Evolutionary conservation across 2,329 filamentous ascomycete genomes (phyloP).

Genomic region (Davidsoniella virescens): DNA sequence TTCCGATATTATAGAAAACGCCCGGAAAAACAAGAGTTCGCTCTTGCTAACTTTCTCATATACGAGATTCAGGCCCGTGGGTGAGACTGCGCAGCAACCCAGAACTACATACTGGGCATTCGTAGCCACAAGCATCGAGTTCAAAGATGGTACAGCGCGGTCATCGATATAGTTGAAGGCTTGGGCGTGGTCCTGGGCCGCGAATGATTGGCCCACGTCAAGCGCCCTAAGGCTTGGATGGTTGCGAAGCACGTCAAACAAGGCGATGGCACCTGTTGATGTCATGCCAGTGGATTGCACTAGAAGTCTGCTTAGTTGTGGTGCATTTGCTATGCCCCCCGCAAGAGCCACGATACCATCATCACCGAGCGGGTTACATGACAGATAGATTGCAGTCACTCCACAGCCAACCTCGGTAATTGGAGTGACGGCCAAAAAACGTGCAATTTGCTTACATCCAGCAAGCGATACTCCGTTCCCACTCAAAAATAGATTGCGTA

Average conservation of each 20-base stretch:
- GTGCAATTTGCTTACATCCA: constrained; percentile 19
- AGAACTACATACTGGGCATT: constrained; percentile 27
- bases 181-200: constrained; percentile 28
- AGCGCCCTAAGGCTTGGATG: constrained; percentile 23
- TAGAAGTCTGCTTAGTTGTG: constrained; percentile 22
- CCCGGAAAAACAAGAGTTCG: constrained; percentile 24
- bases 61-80: constrained; percentile 18
- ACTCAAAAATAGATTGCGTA: constrained; percentile 24
- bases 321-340: constrained; percentile 19
- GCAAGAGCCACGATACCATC: constrained; percentile 20
- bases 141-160: constrained; percentile 20
- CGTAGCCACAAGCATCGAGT: constrained; percentile 20
- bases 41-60: constrained; percentile 18
- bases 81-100: constrained; percentile 22
- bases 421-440: constrained; percentile 19
- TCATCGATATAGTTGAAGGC: constrained; percentile 33
- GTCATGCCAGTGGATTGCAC: constrained; percentile 29
- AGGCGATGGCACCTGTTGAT: constrained; percentile 22
- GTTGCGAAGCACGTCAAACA: constrained; percentile 23
- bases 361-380: constrained; percentile 23
- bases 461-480: constrained; percentile 21
- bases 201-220: constrained; percentile 30
- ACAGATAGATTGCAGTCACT: constrained; percentile 23
- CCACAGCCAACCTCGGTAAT: constrained; percentile 5
- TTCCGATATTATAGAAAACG: constrained; percentile 19